These are phyloP conservation scores for Misopates orontium DNA, from an alignment of 257 asterid species.

Conservation along the genomic window DNA sequence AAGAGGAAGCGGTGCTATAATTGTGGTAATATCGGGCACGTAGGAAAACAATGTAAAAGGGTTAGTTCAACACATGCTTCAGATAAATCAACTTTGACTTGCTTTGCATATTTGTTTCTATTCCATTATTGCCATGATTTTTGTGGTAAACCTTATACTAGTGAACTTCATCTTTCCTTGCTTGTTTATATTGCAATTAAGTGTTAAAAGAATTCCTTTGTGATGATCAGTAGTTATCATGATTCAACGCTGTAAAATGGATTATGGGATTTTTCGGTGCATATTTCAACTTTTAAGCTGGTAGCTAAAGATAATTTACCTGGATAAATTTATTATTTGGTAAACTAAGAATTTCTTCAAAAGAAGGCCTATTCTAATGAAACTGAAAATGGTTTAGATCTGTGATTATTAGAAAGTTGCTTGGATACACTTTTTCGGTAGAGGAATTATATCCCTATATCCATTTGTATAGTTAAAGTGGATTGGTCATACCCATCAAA, in stretches of 20 bases:
- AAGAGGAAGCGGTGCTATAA: too few relatives aligned
- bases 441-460: neutral
- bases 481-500: too few relatives aligned
- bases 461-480: neutral
- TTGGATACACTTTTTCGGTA: neutral
- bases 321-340: too few relatives aligned
- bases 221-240: neutral
- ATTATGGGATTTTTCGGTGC: neutral
- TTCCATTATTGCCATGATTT: too few relatives aligned
- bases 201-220: too few relatives aligned
- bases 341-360: too few relatives aligned
- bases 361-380: neutral
- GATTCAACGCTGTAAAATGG: neutral
- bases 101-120: neutral
- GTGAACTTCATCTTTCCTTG: neutral
- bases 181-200: neutral
- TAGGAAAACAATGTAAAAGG: conserved; percentile 30
- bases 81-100: conserved; percentile 13
- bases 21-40: too few relatives aligned
- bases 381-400: conserved; percentile 8
- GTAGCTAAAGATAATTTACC: too few relatives aligned
- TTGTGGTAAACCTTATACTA: too few relatives aligned
- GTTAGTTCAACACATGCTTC: conserved; percentile 28
- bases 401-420: conserved; percentile 1
- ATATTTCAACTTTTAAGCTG: neutral